phyloP scores from a whole-genome alignment of 169 alveolate genomes.

The Plasmodium fragile region DNA sequence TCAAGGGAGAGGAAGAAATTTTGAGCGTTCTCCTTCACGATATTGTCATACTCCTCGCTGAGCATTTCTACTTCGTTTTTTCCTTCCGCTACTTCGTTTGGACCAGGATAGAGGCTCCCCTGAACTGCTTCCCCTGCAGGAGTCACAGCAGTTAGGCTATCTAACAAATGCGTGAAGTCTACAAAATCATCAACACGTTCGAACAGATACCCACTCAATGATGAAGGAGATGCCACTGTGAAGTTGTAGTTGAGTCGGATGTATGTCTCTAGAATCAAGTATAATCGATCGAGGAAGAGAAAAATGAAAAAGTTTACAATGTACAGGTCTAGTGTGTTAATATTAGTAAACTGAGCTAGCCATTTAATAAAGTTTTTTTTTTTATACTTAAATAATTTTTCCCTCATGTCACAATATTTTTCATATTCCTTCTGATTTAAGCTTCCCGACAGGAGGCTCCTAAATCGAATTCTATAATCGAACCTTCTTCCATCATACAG shows the following conservation, averaged over 20 bases:
- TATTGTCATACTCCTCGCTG: neutral
- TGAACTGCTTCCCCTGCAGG: neutral
- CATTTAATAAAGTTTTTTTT: slow-evolving; percentile 67
- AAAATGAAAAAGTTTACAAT: slow-evolving; percentile 65
- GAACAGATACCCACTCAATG: neutral
- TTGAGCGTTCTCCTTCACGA: slow-evolving; percentile 18
- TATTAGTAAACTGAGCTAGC: slow-evolving; percentile 55
- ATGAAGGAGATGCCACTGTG: neutral
- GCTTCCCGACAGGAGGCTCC: slow-evolving; percentile 59
- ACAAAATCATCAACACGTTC: slow-evolving; percentile 27
- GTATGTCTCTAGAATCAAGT: slow-evolving; percentile 49
- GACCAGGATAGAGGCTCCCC: neutral
- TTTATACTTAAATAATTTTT: slow-evolving; percentile 68
- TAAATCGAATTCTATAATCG: slow-evolving; percentile 50
- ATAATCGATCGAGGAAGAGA: slow-evolving; percentile 61
- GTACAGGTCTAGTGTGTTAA: slow-evolving; percentile 18
- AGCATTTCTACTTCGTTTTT: neutral
- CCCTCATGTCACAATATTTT: slow-evolving; percentile 69
- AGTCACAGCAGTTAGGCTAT: neutral
- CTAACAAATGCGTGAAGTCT: slow-evolving; percentile 25
- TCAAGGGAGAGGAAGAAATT: slow-evolving; percentile 59
- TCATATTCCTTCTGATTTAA: slow-evolving; percentile 44
- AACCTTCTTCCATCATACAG: slow-evolving; percentile 42
- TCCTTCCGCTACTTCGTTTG: neutral
- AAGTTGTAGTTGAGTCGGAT: slow-evolving; percentile 45